phyloP scores from a whole-genome alignment of 1,284 basidiomycete species.

The Ceratobasidium sp. region DNA sequence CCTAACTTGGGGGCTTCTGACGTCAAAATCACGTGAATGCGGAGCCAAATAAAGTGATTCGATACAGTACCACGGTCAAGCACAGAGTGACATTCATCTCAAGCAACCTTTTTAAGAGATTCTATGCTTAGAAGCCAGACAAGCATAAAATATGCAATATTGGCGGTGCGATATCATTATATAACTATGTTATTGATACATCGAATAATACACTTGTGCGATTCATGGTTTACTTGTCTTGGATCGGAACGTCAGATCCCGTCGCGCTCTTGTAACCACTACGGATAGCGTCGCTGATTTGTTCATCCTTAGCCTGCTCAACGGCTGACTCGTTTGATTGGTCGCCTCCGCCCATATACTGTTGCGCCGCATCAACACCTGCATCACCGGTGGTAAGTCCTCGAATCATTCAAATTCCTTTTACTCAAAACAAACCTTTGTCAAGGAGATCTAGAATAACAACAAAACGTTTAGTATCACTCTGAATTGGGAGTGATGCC shows the following conservation, averaged over 20 bases:
- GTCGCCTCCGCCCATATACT: constrained; percentile 32
- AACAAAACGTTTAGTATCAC: not conserved
- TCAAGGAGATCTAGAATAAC: constrained; percentile 19
- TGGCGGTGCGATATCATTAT: too few relatives aligned
- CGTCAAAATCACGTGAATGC: too few relatives aligned
- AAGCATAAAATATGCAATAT: too few relatives aligned
- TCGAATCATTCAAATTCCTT: too few relatives aligned
- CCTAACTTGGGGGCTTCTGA: too few relatives aligned
- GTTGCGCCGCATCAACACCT: constrained; percentile 21
- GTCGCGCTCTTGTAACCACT: constrained; percentile 28
- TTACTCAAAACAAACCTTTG: constrained; percentile 21
- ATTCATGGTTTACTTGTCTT: constrained; percentile 29
- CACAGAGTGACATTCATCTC: too few relatives aligned
- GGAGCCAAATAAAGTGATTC: too few relatives aligned
- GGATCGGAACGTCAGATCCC: constrained; percentile 37
- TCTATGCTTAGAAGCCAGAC: too few relatives aligned
- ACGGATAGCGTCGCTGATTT: constrained; percentile 35
- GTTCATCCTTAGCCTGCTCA: constrained; percentile 35
- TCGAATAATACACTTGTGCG: not conserved
- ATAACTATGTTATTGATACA: not conserved
- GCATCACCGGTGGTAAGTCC: not conserved
- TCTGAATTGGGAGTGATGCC: not conserved
- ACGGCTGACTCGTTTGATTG: constrained; percentile 36
- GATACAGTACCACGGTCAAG: too few relatives aligned
- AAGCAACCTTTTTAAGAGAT: too few relatives aligned